Base-by-base conservation (phyloP, 768 basidiomycete genomes). In the Amanita fuliginea region DNA sequence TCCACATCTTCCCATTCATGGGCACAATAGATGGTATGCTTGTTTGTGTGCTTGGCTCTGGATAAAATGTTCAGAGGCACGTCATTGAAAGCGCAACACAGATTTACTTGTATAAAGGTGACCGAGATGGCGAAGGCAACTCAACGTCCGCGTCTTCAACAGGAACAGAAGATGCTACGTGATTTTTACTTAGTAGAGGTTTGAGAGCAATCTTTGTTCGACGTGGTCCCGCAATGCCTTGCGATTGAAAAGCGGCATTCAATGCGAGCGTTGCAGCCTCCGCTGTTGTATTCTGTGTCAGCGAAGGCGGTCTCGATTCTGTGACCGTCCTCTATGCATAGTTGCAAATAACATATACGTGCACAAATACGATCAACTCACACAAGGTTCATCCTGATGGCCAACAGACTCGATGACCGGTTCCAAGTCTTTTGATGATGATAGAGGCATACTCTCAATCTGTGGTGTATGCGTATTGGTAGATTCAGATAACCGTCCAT, bases 181-280 rank as follows among this genome's bases (percentile, higher is more conserved):
- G n/a, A 3, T 10, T 26, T 24, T 3, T 26, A 16, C 9, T 16
- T 28, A 26, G 26, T 14, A 2, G 6, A 16, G 39, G 39, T 10
- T 19, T 40, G 19, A 30, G 28, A 28, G 10, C 28, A n/a, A 26
- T 9, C n/a, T 2, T 43, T 6, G 42, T 9, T 3, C n/a, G 16
- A n/a, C 28, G 42, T 6, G 44, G 32, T 24, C n/a, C 44, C 16
- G 21, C 30, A 34, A 34, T n/a, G 34, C 6, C 21, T 30, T 39
- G 46, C 9, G 46, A 36, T 16, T 47, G 35, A 26, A 47, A 47
- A 3, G 46, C 46, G 4, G 46, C 46, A 47, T 47, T 47, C 34
- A 47, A 16, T 26, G 46, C 46, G 4, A 24, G 14, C 5, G 11
- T 47, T n/a, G 46, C 35, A 14, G 46, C 46, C 6, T 47, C 46